Evolutionary conservation across 257 asterid genomes (phyloP).

Genomic region (Plantago major): DNA sequence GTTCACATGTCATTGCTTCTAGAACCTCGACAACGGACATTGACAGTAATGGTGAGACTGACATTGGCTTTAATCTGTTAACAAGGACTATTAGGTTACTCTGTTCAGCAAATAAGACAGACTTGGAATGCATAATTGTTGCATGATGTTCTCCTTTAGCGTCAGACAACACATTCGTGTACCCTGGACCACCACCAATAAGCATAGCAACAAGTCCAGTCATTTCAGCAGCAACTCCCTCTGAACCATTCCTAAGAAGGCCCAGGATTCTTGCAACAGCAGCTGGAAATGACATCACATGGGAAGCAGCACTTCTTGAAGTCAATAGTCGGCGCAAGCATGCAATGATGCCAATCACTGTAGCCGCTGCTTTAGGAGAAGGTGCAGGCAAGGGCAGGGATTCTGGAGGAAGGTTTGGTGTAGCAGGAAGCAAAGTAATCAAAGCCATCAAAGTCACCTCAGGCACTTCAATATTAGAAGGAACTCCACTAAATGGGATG

Average conservation of each 20-base stretch:
- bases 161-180: constrained; percentile 56
- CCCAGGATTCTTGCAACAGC: constrained; percentile 98
- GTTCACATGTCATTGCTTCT: constrained; percentile 97
- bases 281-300: constrained; percentile 98
- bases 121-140: constrained; percentile 85
- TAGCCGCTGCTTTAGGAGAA: constrained; percentile 99
- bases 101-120: constrained; percentile 82
- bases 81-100: constrained; percentile 73
- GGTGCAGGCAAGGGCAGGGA: constrained; percentile 96
- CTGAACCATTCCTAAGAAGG: constrained; percentile 92
- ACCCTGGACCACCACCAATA: constrained; percentile 98
- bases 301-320: constrained; percentile 94
- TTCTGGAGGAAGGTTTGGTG: constrained; percentile 96
- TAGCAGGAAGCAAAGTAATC: constrained; percentile 93
- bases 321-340: constrained; percentile 90
- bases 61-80: constrained; percentile 81
- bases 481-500: constrained; percentile 82
- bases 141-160: constrained; percentile 97
- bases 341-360: constrained; percentile 88
- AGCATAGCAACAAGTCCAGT: constrained; percentile 87
- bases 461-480: constrained; percentile 83
- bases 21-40: constrained; percentile 94
- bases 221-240: constrained; percentile 90
- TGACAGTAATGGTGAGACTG: constrained; percentile 89
- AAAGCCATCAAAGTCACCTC: constrained; percentile 98